phyloP scores from a whole-genome alignment of 2,329 filamentous ascomycete species.

The Ascochyta fabae region DNA sequence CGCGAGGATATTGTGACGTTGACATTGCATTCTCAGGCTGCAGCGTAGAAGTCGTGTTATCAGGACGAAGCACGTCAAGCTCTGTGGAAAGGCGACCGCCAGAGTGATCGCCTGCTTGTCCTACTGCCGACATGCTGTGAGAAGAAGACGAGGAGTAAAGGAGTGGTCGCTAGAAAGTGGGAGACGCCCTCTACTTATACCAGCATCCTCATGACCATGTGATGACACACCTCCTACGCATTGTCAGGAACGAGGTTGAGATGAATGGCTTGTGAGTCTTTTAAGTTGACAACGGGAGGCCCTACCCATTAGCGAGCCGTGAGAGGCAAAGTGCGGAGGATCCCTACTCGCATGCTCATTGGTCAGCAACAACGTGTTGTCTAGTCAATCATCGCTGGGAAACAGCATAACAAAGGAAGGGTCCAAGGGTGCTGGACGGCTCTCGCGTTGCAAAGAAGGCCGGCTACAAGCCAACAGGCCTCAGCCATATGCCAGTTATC shows the following conservation, averaged over 20 bases:
- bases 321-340: background rate
- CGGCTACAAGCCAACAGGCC: too few relatives aligned
- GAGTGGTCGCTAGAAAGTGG: background rate
- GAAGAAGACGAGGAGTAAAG: background rate
- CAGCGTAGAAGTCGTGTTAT: background rate
- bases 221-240: background rate
- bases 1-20: constrained; percentile 23
- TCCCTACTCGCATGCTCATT: background rate
- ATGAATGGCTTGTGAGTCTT: background rate
- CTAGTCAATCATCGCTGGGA: constrained; percentile 2
- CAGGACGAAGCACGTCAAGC: background rate
- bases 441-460: too few relatives aligned
- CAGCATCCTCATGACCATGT: background rate
- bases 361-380: background rate
- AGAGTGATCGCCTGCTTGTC: background rate
- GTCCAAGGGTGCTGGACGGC: too few relatives aligned
- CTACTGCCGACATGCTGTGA: constrained; percentile 1
- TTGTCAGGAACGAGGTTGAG: background rate
- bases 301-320: background rate
- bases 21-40: background rate
- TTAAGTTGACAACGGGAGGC: background rate
- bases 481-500: too few relatives aligned
- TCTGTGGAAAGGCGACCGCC: background rate
- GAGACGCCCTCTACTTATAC: background rate
- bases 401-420: background rate